Base-by-base conservation (phyloP, 305 asterid species). In the Fraxinus sp. region DNA sequence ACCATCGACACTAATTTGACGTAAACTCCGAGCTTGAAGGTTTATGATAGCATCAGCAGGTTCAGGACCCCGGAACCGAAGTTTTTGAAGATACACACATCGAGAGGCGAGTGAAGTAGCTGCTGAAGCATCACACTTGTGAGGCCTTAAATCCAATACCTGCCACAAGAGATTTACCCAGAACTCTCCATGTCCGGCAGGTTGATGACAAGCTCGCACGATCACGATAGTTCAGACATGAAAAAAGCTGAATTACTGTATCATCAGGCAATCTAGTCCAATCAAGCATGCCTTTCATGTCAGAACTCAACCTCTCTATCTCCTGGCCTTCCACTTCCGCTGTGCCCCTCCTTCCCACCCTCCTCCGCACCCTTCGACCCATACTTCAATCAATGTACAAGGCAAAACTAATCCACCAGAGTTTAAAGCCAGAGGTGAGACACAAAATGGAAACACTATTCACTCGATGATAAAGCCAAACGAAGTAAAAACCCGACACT, bases 241-340 rank as follows among this genome's bases (percentile, higher is more conserved):
- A 86, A 84, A 93, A 93, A 18, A 94, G 88, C 87, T 93, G 94
- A 72, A 93, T 86, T 55, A 90, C 93, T 16, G 95, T 93, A 78
- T 94, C 98, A 88, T 91, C 93, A 1, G 97, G 96, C 81, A 94
- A 85, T 81, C 80, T 89, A 85, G 92, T 94, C 98, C 98, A 94
- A 87, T 94, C 97, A 80, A 94, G 83, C 52, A 83, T 83, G 33
- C 84, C 90, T 71, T 81, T 83, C 62, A 79, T 90, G 75, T 88
- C 91, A 81, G 86, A 84, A 39, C n/a, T 74, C 70, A 80, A 71
- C 80, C 76, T 82, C 55, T 87, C 93, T 35, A 81, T 78, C 80
- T 86, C 92, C 20, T 86, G 83, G 81, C 57, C 83, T 86, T 85
- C 91, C 84, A 84, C 84, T 80, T 88, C 91, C 85, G 83, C 94